Evolutionary conservation across 345 rosid species (phyloP).

Genomic region (Atalantia buxifolia): DNA sequence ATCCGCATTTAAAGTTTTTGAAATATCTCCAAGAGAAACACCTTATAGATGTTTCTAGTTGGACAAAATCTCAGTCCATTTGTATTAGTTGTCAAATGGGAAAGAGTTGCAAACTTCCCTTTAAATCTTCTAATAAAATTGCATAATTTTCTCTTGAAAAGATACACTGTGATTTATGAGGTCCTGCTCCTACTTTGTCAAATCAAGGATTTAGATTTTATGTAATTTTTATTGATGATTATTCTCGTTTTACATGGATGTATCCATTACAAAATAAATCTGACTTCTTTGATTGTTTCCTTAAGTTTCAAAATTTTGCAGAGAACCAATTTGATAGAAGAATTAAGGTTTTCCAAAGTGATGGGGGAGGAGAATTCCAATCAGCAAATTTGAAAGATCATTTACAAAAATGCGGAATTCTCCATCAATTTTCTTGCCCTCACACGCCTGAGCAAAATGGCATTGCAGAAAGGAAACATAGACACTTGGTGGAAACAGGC

Average conservation of each 20-base stretch:
- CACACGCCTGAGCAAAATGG: too few relatives aligned
- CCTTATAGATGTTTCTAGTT: neutral
- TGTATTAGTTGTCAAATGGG: neutral
- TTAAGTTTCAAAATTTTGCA: conserved; percentile 4
- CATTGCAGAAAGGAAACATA: too few relatives aligned
- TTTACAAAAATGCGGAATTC: too few relatives aligned
- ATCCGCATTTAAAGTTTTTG: neutral
- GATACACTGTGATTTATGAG: neutral
- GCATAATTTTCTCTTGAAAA: neutral
- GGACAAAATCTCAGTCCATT: neutral
- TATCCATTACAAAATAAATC: neutral
- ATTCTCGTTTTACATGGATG: neutral
- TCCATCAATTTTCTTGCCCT: too few relatives aligned
- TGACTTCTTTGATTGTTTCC: neutral
- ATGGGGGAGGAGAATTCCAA: too few relatives aligned
- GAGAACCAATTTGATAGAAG: too few relatives aligned
- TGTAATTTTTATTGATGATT: neutral
- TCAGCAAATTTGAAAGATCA: too few relatives aligned
- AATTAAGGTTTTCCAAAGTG: too few relatives aligned
- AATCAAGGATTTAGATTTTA: neutral
- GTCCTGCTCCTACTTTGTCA: neutral
- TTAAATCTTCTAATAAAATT: neutral
- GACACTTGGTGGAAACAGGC: neutral
- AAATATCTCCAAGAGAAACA: neutral
- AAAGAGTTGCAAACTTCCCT: neutral